These are phyloP conservation scores for Gonapodya prolifera DNA, from an alignment of 192 early-diverging fungal species.

Conservation along the genomic window DNA sequence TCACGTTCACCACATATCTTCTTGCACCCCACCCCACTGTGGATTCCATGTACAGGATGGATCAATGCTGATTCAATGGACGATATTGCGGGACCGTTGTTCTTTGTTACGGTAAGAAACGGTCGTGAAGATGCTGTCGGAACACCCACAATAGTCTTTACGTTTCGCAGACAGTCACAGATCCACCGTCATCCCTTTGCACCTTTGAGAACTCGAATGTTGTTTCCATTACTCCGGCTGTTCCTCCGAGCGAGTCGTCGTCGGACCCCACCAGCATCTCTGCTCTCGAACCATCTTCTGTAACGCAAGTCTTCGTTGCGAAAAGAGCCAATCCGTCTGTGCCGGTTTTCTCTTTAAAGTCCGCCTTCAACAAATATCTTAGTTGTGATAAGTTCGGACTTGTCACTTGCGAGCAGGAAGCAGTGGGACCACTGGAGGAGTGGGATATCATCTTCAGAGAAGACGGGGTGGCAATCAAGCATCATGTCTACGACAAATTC, in stretches of 20 bases:
- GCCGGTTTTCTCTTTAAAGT: slow-evolving; percentile 31
- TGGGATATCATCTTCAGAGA: slow-evolving; percentile 55
- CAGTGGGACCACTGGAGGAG: slow-evolving; percentile 68
- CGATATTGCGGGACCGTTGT: slow-evolving; percentile 56
- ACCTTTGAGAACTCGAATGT: slow-evolving; percentile 14
- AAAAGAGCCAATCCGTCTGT: slow-evolving; percentile 29
- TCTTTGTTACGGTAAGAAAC: slow-evolving; percentile 28
- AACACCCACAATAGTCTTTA: neutral
- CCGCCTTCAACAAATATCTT: slow-evolving; percentile 51
- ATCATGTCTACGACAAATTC: slow-evolving; percentile 43
- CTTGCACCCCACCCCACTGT: neutral
- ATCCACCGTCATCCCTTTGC: slow-evolving; percentile 40
- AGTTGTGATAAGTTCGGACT: slow-evolving; percentile 68
- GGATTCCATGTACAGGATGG: slow-evolving; percentile 37
- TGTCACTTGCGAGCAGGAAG: slow-evolving; percentile 54
- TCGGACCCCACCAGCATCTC: neutral
- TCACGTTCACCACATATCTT: neutral
- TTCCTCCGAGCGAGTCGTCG: slow-evolving; percentile 1
- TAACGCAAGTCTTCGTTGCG: slow-evolving; percentile 56
- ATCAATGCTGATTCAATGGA: slow-evolving; percentile 37
- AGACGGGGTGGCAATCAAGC: slow-evolving; percentile 55
- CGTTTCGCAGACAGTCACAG: slow-evolving; percentile 27
- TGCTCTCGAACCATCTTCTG: slow-evolving; percentile 29
- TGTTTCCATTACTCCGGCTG: slow-evolving; percentile 10
- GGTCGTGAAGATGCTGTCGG: neutral